Evolutionary conservation across 2,329 filamentous ascomycete genomes (phyloP), one percentile per base, ranked within the genome.

Genomic region (Paecilomyces niveus): DNA sequence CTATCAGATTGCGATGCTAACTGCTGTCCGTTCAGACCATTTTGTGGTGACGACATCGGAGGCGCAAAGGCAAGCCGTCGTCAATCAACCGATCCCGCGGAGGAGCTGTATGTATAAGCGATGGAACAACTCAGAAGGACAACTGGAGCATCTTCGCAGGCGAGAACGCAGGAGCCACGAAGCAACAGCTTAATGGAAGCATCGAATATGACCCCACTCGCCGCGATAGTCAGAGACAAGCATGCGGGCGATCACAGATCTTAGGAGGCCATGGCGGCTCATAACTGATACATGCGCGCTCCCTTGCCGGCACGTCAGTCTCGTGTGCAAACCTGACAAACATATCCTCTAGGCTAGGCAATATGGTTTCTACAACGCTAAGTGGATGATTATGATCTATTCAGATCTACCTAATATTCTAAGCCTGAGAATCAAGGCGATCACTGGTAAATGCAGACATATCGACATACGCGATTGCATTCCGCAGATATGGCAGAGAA

Each of bases 241-340:
- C 68, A 70, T 72, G 8, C 10, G 21, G 18, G 18, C 24, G 24
- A 54, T 54, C 26, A n/a, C 31, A 53, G 18, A 7, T 56, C 35
- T 29, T 21, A n/a, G 39, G 24, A 56, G 39, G 13, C 22, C 9
- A 33, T 50, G 33, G 49, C 33, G 22, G 49, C 33, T 39, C 51
- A 9, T 24, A 9, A 33, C 24, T 45, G 45, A 52, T 29, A 45
- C 39, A 45, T 18, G 39, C 39, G 39, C 39, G n/a, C 39, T 45
- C n/a, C 39, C 39, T 45, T 21, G 54, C 54, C 26, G 26, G 53
- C 24, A 45, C 55, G 60, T 54, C 59, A 58, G 54, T 59, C 58
- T 22, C 55, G 54, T 52, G 29, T 63, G 62, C 65, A 67, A 67
- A 67, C 65, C 63, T 7, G 53, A 51, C 65, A 67, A 67, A 67